Base-by-base conservation (phyloP, 176 grass and related monocot species). In the Cenchrus fungigraminus region DNA sequence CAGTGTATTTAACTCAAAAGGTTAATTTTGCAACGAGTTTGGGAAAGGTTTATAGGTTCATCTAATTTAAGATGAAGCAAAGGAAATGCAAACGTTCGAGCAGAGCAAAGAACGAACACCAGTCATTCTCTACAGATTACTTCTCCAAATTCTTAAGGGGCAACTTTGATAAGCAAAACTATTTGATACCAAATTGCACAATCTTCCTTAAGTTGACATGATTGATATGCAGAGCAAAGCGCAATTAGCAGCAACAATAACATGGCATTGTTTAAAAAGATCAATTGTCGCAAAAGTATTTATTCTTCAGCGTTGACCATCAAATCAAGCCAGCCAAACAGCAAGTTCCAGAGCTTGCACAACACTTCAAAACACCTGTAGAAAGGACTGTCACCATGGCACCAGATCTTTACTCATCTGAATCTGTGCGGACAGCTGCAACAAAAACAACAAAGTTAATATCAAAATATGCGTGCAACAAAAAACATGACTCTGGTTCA, bases 371-470 rank as follows among this genome's bases (percentile, higher is more conserved):
- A 83, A 74, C 74, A 79, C 57, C 16, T 79, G 55, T 71, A 76
- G 55, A 17, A 83, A 65, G 56, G 80, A 80, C 28, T 82, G 45
- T 25, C 77, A 90, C 65, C 44, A 72, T 58, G 44, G 43, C 65
- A 82, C 77, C 65, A 44, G 64, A 66, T 84, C 76, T 89, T 81
- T 61, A 91, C 51, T 70, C 87, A 59, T 87, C 68, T 8, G 76
- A 64, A 37, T 94, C 89, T 1, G 89, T 82, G 82, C 87, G 89
- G 66, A 90, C 6, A 79, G 83, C 91, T 93, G 79, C 16, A 85
- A 46, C 76, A 78, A 12, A 40, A 71, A 83, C 4, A 83, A 71
- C 4, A 12, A 28, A 37, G 51, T 84, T 37, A 84, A 67, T 51
- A 57, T 11, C 16, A 31, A 83, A 42, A 83, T 28, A 57, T 43